Percentiles rank a stretch among this genome's conserved stretches.
phyloP scores from a whole-genome alignment of 2,329 filamentous ascomycete genomes.

The Passalora sequoiae region DNA sequence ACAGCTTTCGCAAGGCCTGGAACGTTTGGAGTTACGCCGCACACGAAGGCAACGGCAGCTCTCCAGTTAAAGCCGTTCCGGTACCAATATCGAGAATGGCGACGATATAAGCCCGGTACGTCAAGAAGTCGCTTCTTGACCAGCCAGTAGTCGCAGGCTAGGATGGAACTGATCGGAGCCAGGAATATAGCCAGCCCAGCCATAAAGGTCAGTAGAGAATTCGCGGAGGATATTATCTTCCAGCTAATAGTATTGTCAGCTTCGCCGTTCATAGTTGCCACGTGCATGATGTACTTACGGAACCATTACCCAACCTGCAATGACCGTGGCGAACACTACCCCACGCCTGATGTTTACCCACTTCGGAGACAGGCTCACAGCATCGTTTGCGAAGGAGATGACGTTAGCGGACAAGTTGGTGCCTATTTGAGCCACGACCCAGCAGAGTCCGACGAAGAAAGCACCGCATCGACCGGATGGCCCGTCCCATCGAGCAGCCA shows the following conservation, averaged over 20 bases:
- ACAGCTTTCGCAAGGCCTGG: conserved; percentile 49
- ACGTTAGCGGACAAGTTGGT: conserved; percentile 52
- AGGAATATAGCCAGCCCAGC: conserved; percentile 61
- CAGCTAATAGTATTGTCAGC: conserved; percentile 42
- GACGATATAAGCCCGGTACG: conserved; percentile 50
- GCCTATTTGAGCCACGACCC: conserved; percentile 52
- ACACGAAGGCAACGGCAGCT: conserved; percentile 53
- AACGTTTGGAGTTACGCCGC: conserved; percentile 53
- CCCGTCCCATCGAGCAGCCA: conserved; percentile 36
- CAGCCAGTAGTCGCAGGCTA: conserved; percentile 52
- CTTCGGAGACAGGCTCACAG: conserved; percentile 48
- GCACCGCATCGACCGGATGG: conserved; percentile 31
- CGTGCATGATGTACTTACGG: conserved; percentile 25
- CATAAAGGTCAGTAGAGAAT: conserved; percentile 54
- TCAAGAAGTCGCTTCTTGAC: conserved; percentile 42
- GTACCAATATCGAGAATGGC: conserved; percentile 49
- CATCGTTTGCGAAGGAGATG: conserved; percentile 51
- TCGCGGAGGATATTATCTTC: conserved; percentile 59
- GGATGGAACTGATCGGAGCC: conserved; percentile 58
- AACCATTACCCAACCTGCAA: conserved; percentile 51
- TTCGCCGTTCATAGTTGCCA: background rate
- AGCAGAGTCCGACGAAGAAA: conserved; percentile 32
- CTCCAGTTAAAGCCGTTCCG: conserved; percentile 53
- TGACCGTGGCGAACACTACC: conserved; percentile 44
- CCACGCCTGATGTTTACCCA: conserved; percentile 44